Conservation (phyloP, 2,329 filamentous ascomycete species). For the Fusarium scirpi region DNA sequence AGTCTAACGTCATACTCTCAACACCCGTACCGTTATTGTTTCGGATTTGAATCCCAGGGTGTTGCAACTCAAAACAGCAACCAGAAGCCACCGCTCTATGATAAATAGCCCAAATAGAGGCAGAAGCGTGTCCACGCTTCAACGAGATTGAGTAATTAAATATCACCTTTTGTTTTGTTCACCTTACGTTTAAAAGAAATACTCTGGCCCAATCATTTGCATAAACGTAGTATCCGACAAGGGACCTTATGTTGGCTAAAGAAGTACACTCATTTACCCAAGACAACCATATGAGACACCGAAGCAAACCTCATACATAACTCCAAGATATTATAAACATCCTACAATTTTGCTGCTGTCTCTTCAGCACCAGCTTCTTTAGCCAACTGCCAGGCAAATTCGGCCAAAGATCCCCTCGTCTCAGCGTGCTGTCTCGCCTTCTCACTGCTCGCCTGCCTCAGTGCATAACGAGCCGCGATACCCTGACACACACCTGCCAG, state of each 20-base stretch:
- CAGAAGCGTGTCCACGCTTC: neutral
- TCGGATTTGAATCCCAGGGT: conserved; percentile 33
- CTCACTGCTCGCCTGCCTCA: conserved; percentile 88
- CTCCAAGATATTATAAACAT: neutral
- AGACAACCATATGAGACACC: neutral
- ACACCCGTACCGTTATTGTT: conserved; percentile 18
- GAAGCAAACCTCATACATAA: neutral
- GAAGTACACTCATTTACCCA: neutral
- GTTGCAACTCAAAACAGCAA: conserved; percentile 23
- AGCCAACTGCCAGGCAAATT: conserved; percentile 82
- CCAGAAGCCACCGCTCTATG: conserved; percentile 11
- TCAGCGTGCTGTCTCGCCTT: conserved; percentile 79
- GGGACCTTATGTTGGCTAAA: neutral
- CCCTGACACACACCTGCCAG: conserved; percentile 79
- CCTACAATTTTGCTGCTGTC: conserved; percentile 46
- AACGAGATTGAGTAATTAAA: neutral
- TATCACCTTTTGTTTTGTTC: neutral
- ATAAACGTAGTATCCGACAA: neutral
- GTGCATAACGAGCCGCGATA: conserved; percentile 88
- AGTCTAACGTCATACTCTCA: conserved; percentile 39
- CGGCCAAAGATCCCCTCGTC: conserved; percentile 77
- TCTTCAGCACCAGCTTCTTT: conserved; percentile 54
- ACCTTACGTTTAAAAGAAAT: neutral
- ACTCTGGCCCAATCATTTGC: neutral
- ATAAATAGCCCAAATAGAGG: neutral